A percentile compares a stretch with the other conserved stretches of the same genome.
Evolutionary conservation across 495 filamentous ascomycete genomes (phyloP).

Genomic region (Pyrenula massariospora): DNA sequence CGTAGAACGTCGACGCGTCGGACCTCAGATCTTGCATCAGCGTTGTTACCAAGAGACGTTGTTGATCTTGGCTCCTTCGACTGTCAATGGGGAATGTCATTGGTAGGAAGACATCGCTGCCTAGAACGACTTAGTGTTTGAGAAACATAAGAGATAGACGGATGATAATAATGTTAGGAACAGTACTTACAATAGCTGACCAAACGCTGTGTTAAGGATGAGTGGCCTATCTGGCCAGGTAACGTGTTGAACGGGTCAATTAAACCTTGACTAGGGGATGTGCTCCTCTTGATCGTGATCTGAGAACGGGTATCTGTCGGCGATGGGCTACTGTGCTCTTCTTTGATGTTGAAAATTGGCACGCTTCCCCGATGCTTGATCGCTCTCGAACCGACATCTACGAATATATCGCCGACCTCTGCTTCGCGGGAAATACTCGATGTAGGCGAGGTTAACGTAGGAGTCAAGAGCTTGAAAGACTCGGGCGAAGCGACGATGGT

Average conservation of each 20-base stretch:
- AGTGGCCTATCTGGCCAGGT: constrained; percentile 14
- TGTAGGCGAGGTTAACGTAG: background rate
- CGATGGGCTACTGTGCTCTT: background rate
- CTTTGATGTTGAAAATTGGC: too few relatives aligned
- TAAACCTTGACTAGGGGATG: constrained; percentile 16
- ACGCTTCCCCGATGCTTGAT: too few relatives aligned
- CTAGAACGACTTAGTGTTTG: constrained; percentile 5
- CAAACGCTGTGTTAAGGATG: constrained; percentile 13
- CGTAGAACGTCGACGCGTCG: constrained; percentile 23
- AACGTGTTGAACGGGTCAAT: constrained; percentile 21
- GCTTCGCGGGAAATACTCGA: background rate
- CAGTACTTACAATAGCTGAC: constrained; percentile 23
- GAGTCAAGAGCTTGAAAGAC: background rate
- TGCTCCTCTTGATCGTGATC: background rate
- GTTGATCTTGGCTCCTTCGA: constrained; percentile 3
- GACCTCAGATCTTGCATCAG: constrained; percentile 20
- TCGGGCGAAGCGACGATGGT: background rate
- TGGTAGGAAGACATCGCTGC: constrained; percentile 22
- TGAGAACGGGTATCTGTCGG: background rate
- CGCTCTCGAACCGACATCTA: too few relatives aligned
- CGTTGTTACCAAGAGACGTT: constrained; percentile 14
- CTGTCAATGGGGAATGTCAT: constrained; percentile 24
- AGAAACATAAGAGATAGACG: background rate
- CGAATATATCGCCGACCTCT: background rate
- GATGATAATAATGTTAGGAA: too few relatives aligned